phyloP scores from a whole-genome alignment of 1,284 basidiomycete species.

The Tilletia caries region DNA sequence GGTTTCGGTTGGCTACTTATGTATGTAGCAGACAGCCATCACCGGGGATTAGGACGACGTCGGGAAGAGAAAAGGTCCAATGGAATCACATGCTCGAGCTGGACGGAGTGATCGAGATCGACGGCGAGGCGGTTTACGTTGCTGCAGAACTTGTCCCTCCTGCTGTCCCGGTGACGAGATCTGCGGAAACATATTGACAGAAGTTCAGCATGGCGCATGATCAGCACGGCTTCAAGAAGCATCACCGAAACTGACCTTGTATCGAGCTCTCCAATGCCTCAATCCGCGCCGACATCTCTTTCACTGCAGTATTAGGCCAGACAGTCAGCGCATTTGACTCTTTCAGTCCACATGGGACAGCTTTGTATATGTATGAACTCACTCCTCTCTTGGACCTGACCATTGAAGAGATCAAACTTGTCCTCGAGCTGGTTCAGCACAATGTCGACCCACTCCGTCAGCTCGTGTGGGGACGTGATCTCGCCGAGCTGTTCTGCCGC shows the following conservation, averaged over 20 bases:
- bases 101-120: no score
- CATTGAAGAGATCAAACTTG: conserved; percentile 42
- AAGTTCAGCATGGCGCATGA: background rate
- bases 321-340: no score
- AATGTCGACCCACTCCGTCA: conserved; percentile 52
- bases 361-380: conserved; percentile 19
- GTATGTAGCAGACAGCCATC: no score
- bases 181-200: background rate
- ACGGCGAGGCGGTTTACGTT: no score
- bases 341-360: no score
- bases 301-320: conserved; percentile 30
- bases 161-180: conserved; percentile 1
- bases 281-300: conserved; percentile 49
- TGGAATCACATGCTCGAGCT: no score
- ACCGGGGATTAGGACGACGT: no score
- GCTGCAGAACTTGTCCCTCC: no score
- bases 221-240: background rate
- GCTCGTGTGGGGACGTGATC: conserved; percentile 44
- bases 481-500: conserved; percentile 16
- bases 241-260: conserved; percentile 32
- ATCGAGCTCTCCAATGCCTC: conserved; percentile 48
- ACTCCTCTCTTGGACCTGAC: conserved; percentile 44
- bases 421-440: conserved; percentile 41
- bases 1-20: no score
- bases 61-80: no score